Evolutionary conservation across 2,329 filamentous ascomycete species (phyloP).

Genomic region (Tolypocladium ophioglossoides): DNA sequence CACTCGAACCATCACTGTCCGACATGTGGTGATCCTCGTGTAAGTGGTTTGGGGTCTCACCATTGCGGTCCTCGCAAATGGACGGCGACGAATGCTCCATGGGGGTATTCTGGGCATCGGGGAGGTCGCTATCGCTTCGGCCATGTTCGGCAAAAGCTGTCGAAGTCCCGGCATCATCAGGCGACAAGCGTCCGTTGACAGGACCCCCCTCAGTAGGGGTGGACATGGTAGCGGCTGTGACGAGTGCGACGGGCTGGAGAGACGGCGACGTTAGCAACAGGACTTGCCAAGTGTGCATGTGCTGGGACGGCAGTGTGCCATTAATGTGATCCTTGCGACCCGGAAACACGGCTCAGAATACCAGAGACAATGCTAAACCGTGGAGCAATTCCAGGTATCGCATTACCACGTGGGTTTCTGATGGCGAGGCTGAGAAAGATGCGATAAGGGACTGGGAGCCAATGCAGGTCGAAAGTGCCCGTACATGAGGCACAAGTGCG

Average conservation of each 20-base stretch:
- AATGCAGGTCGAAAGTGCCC: slow-evolving; percentile 10
- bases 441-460: slow-evolving; percentile 32
- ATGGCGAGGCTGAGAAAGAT: slow-evolving; percentile 36
- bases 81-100: slow-evolving; percentile 34
- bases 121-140: slow-evolving; percentile 58
- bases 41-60: slow-evolving; percentile 29
- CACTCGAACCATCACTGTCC: slow-evolving; percentile 36
- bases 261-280: slow-evolving; percentile 24
- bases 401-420: slow-evolving; percentile 31
- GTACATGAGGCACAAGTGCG: slow-evolving; percentile 12
- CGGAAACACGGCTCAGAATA: slow-evolving; percentile 8
- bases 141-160: slow-evolving; percentile 24
- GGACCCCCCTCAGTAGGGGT: slow-evolving; percentile 50
- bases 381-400: slow-evolving; percentile 30
- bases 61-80: slow-evolving; percentile 28
- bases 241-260: slow-evolving; percentile 41
- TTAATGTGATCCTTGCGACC: slow-evolving; percentile 18
- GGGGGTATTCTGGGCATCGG: slow-evolving; percentile 55
- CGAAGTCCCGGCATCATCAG: slow-evolving; percentile 34
- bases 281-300: slow-evolving; percentile 6
- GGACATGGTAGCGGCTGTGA: slow-evolving; percentile 53
- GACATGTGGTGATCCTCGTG: slow-evolving; percentile 29
- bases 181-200: slow-evolving; percentile 56
- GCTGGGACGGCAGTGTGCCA: slow-evolving; percentile 9
- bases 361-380: slow-evolving; percentile 11